Base-by-base conservation (phyloP, 1,284 basidiomycete species). In the Trichosporon faecale region DNA sequence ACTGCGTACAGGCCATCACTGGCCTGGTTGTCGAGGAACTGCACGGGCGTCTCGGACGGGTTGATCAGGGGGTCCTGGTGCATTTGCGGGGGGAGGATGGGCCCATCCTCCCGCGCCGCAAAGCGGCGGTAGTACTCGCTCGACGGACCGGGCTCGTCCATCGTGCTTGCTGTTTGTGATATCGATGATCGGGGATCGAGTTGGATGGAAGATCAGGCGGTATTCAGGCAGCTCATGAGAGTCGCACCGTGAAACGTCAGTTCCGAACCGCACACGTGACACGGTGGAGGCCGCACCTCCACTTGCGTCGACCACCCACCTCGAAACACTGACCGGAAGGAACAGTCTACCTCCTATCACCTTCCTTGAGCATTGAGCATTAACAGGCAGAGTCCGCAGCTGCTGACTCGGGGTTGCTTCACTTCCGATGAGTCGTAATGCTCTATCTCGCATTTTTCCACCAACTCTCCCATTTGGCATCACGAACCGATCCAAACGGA, bases 101-200 rank as follows among this genome's bases (percentile, higher is more conserved):
- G 80, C 14, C 80, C 80, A 21, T 70, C 70, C 9, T 77, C 70
- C 25, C 75, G 76, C 23, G 74, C 66, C 0, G 81, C 74, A 61
- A 83, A 83, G 0, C 76, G 73, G 16, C 71, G 65, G 52, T 77
- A 76, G 74, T 80, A 83, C n/a, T 72, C 73, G n/a, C 76, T 73
- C 4, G 80, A 79, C 6, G 81, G 81, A 11, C 81, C 81, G 3
- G 80, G 78, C 31, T 81, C 79, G 67, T 77, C 75, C 74, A 76
- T 78, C 33, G 21, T 66, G 55, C 16, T 11, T 18, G 57, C 27
- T 29, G 57, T 8, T 18, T 16, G 35, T 5, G 35, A 64, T 4
- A 11, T 64, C 18, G n/a, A 64, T 33, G 35, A 64, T 25, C 8
- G 7, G 23, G 14, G 61, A 35, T n/a, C 21, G n/a, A 9, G 63